These are phyloP conservation scores for Talaromyces atroroseus DNA, from an alignment of 2,329 filamentous ascomycete genomes.

Conservation along the genomic window DNA sequence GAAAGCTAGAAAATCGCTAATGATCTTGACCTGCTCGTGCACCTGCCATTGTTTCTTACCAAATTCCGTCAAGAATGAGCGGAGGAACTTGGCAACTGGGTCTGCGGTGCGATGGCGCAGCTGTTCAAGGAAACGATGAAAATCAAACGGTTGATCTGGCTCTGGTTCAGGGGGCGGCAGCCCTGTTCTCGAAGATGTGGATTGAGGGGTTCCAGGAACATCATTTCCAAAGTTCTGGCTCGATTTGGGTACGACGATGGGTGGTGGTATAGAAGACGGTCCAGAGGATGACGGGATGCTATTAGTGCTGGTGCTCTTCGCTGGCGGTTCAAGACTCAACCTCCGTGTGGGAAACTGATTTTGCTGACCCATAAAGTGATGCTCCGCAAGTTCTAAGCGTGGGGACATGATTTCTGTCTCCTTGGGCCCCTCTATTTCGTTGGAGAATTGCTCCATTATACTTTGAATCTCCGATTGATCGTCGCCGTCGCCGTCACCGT, in stretches of 20 bases:
- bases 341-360: conserved; percentile 72
- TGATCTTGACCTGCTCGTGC: conserved; percentile 98
- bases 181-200: conserved; percentile 28
- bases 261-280: conserved; percentile 16
- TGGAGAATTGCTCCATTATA: conserved; percentile 94
- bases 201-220: conserved; percentile 25
- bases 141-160: conserved; percentile 85
- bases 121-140: conserved; percentile 94
- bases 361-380: conserved; percentile 64
- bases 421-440: conserved; percentile 63
- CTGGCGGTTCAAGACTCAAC: conserved; percentile 70
- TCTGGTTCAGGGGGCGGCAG: conserved; percentile 74
- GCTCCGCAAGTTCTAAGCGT: conserved; percentile 73
- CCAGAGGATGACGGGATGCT: conserved; percentile 19
- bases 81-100: conserved; percentile 89
- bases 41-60: conserved; percentile 99
- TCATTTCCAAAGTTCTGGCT: conserved; percentile 22
- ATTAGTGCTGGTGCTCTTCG: conserved; percentile 42
- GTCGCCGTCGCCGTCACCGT: conserved; percentile 53
- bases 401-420: conserved; percentile 90
- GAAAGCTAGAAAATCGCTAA: conserved; percentile 90
- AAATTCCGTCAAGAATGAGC: conserved; percentile 92
- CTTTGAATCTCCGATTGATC: conserved; percentile 85
- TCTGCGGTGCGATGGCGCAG: conserved; percentile 95
- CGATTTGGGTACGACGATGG: conserved; percentile 23